Evolutionary conservation across 2,329 filamentous ascomycete genomes (phyloP).

Genomic region (Diaporthe nobilis): DNA sequence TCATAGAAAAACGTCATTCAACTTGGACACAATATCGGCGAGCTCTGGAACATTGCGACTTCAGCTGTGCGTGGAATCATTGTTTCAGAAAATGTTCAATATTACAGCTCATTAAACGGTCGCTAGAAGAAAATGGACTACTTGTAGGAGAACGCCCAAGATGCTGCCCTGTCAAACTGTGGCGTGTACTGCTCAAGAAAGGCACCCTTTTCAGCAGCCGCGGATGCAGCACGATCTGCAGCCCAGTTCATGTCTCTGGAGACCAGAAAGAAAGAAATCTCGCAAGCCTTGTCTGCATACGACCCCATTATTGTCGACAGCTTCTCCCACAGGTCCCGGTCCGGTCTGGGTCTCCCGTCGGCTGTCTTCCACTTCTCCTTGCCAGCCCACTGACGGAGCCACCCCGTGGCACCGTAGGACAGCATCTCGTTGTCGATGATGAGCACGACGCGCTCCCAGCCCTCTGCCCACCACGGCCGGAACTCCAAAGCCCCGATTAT

Average conservation of each 20-base stretch:
- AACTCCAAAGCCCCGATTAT: constrained; percentile 27
- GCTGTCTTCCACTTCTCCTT: constrained; percentile 32
- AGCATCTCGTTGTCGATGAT: constrained; percentile 30
- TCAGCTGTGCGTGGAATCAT: neutral
- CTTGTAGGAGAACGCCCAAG: constrained; percentile 12
- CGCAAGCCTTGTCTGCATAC: constrained; percentile 19
- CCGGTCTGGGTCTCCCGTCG: neutral
- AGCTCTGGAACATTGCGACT: neutral
- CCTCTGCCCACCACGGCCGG: constrained; percentile 31
- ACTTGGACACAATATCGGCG: no score
- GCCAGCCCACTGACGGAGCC: constrained; percentile 22
- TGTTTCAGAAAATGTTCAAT: neutral
- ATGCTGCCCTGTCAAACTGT: constrained; percentile 16
- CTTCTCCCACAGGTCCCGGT: constrained; percentile 31
- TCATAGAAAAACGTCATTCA: no score
- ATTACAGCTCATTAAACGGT: neutral
- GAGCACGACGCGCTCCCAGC: constrained; percentile 24
- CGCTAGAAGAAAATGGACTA: neutral
- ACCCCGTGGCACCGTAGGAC: constrained; percentile 18
- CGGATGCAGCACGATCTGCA: constrained; percentile 16
- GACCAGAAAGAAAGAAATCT: constrained; percentile 17
- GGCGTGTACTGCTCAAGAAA: constrained; percentile 7
- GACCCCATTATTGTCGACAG: constrained; percentile 9
- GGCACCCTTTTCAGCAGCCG: neutral
- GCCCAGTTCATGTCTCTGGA: constrained; percentile 15